These are phyloP conservation scores for Herpetospermum pedunculosum DNA, from an alignment of 306 rosid genomes.

Conservation along the genomic window DNA sequence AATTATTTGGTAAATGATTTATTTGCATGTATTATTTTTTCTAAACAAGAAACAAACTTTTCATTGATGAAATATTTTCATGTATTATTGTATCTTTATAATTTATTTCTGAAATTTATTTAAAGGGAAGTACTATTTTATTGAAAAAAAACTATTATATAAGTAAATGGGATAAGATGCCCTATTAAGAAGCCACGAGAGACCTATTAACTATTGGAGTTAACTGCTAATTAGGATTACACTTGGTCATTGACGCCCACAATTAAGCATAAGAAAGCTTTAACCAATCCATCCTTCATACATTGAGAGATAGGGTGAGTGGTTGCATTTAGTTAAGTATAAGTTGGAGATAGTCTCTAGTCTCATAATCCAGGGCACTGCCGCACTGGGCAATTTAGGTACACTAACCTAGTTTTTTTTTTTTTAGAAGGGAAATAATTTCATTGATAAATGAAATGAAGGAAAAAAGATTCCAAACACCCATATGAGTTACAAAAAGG, in stretches of 20 bases:
- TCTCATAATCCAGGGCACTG: too few relatives aligned
- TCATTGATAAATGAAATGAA: too few relatives aligned
- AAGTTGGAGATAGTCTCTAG: not conserved
- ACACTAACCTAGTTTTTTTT: too few relatives aligned
- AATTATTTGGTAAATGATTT: not conserved
- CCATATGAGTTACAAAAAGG: too few relatives aligned
- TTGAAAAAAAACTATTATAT: not conserved
- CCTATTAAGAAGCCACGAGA: not conserved
- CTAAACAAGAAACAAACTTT: too few relatives aligned
- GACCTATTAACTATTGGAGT: not conserved
- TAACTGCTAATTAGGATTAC: not conserved
- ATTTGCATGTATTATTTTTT: too few relatives aligned
- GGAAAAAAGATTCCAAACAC: too few relatives aligned
- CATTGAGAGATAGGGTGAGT: not conserved
- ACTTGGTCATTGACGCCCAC: not conserved
- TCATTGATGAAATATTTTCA: too few relatives aligned
- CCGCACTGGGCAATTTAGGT: not conserved
- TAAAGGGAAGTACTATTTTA: not conserved
- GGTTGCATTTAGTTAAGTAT: not conserved
- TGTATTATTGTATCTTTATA: not conserved
- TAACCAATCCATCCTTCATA: not conserved
- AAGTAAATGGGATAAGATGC: not conserved
- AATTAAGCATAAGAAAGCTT: not conserved
- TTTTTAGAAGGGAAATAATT: too few relatives aligned
- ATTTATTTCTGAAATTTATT: not conserved